Percentiles rank a stretch among this genome's conserved stretches.
Conservation (phyloP, 768 basidiomycete genomes). For the Harrya chromipes region DNA sequence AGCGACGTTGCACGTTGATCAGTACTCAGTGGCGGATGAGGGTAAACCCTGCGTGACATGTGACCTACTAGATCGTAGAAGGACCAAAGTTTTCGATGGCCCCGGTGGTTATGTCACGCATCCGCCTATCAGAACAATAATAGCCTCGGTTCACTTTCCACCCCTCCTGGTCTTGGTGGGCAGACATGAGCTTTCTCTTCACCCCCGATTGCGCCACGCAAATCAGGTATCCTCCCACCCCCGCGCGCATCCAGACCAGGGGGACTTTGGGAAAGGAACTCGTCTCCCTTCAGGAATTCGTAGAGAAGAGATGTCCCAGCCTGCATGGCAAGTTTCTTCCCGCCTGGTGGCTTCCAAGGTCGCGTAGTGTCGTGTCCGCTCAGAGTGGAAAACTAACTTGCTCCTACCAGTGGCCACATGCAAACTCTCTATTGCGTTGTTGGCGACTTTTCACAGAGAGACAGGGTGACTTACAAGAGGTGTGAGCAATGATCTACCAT, state of each 20-base stretch:
- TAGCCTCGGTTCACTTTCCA: neutral
- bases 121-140: neutral
- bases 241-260: slow-evolving; percentile 20
- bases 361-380: neutral
- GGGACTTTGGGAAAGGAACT: slow-evolving; percentile 4
- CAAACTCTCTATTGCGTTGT: slow-evolving; percentile 32
- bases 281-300: slow-evolving; percentile 28
- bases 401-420: slow-evolving; percentile 26
- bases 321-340: slow-evolving; percentile 27
- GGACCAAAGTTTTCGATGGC: no score
- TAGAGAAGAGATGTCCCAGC: slow-evolving; percentile 31
- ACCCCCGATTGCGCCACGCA: slow-evolving; percentile 12
- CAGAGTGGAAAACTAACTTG: slow-evolving; percentile 13
- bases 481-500: slow-evolving; percentile 1
- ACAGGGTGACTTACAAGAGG: slow-evolving; percentile 32
- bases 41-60: slow-evolving; percentile 13
- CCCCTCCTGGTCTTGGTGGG: neutral
- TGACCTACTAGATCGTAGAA: no score
- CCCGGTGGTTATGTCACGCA: slow-evolving; percentile 4
- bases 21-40: slow-evolving; percentile 13
- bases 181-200: slow-evolving; percentile 22
- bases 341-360: slow-evolving; percentile 35
- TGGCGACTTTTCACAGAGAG: slow-evolving; percentile 31
- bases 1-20: neutral
- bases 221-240: slow-evolving; percentile 19